Evolutionary conservation across 2,329 filamentous ascomycete genomes (phyloP), one percentile per base, ranked within the genome.

Genomic region (Trichoderma sp.): DNA sequence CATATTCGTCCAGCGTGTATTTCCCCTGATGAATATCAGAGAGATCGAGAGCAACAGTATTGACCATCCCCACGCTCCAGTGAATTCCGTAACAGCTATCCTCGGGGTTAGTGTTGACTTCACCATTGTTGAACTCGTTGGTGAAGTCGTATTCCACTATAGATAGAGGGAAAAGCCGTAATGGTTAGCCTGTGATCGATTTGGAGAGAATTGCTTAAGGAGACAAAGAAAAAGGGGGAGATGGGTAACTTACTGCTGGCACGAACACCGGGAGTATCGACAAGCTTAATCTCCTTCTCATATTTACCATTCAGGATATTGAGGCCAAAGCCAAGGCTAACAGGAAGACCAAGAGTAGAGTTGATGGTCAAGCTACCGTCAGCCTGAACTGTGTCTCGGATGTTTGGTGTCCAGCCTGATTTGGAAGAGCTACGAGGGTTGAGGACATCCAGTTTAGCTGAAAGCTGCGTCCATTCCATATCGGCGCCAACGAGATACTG

Each of bases 301-400:
- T 63, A 63, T 37, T 63, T 63, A 6, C 59, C 59, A 19, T 63
- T 42, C 13, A 63, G 34, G 59, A 63, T 42, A 34, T 63, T 37
- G 22, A 63, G 35, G 10, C 59, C 59, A 13, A 63, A 63, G 9
- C 59, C 59, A 37, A 63, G 59, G 1, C 13, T 53, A 15, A 63
- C 22, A 1, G 59, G 59, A 4, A 63, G 59, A 8, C 59, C 59
- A 32, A 60, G 57, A 10, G 57, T 60, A 2, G 57, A 45, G 5
- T 60, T 60, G 17, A 60, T 37, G 2, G 57, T 60, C 39, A 60
- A 29, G n/a, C 57, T 48, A 7, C 57, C 57, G 5, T 60, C 57
- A 1, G 57, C 57, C 39, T 60, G 57, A 9, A 60, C 57, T 29
- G 57, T 60, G 34, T 60, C 57, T 3, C 25, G 37, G 7, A 60